Evolutionary conservation across 1,284 basidiomycete genomes (phyloP).

Genomic region (Anthracocystis setariae): DNA sequence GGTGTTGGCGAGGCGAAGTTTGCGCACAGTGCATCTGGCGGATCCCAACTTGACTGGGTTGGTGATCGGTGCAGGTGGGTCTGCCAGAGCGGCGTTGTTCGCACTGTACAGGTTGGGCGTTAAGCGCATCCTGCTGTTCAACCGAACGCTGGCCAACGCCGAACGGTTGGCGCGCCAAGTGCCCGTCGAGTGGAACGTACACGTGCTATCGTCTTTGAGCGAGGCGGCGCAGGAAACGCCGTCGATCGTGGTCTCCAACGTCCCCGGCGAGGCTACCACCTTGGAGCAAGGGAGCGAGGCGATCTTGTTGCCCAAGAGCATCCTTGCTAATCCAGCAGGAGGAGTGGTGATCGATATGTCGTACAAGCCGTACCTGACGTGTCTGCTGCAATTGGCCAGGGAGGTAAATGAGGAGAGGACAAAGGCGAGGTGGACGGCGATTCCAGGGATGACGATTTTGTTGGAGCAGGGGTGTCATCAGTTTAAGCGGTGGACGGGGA

Average conservation of each 20-base stretch:
- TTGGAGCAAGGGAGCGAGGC: constrained; percentile 27
- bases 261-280: constrained; percentile 58
- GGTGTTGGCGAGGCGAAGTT: constrained; percentile 30
- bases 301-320: constrained; percentile 49
- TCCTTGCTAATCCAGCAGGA: constrained; percentile 48
- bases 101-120: constrained; percentile 63
- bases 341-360: constrained; percentile 67
- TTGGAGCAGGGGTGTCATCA: constrained; percentile 65
- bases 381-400: constrained; percentile 53
- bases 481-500: constrained; percentile 62
- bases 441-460: constrained; percentile 62
- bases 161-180: constrained; percentile 47
- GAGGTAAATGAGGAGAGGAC: constrained; percentile 23
- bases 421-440: constrained; percentile 49
- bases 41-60: constrained; percentile 49
- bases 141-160: constrained; percentile 63
- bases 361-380: constrained; percentile 63
- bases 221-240: constrained; percentile 27
- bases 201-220: constrained; percentile 45
- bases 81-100: constrained; percentile 64
- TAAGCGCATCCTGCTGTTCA: constrained; percentile 59
- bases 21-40: constrained; percentile 38
- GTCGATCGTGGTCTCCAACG: constrained; percentile 59
- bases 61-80: constrained; percentile 66
- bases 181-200: constrained; percentile 61